These are phyloP conservation scores for Fusarium armeniacum DNA, from an alignment of 2,329 filamentous ascomycete species.

Conservation along the genomic window DNA sequence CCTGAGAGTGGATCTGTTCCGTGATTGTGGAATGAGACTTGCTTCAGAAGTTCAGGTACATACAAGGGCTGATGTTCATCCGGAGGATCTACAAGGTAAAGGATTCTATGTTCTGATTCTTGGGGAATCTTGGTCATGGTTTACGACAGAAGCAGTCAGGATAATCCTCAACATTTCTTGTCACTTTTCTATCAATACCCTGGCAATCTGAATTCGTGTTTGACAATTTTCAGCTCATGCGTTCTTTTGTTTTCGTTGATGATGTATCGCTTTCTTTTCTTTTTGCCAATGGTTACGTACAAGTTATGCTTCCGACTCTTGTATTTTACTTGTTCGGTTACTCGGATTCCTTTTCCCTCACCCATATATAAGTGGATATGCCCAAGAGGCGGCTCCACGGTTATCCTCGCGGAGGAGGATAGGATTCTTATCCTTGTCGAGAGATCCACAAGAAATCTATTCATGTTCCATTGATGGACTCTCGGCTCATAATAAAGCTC, in stretches of 20 bases:
- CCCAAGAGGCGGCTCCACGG: background rate
- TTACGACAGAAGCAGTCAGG: background rate
- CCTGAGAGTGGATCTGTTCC: background rate
- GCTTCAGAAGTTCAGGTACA: background rate
- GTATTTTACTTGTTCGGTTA: background rate
- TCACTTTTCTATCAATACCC: background rate
- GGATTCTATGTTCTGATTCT: background rate
- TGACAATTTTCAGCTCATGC: background rate
- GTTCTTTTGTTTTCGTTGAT: background rate
- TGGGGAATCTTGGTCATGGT: background rate
- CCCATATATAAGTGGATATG: background rate
- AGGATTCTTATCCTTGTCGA: constrained; percentile 27
- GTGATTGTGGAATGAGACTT: constrained; percentile 7
- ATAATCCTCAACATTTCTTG: background rate
- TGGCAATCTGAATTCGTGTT: background rate
- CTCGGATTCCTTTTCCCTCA: background rate
- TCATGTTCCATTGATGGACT: background rate
- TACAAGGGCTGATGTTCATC: constrained; percentile 10
- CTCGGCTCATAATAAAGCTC: background rate
- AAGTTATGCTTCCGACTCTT: no score
- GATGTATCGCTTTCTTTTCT: constrained; percentile 21
- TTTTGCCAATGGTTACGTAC: background rate
- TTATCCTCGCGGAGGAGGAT: background rate
- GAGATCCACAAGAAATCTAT: background rate
- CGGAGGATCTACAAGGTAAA: background rate